Base-by-base conservation (phyloP, 106 monocot species). In the Ottelia alismoides region DNA sequence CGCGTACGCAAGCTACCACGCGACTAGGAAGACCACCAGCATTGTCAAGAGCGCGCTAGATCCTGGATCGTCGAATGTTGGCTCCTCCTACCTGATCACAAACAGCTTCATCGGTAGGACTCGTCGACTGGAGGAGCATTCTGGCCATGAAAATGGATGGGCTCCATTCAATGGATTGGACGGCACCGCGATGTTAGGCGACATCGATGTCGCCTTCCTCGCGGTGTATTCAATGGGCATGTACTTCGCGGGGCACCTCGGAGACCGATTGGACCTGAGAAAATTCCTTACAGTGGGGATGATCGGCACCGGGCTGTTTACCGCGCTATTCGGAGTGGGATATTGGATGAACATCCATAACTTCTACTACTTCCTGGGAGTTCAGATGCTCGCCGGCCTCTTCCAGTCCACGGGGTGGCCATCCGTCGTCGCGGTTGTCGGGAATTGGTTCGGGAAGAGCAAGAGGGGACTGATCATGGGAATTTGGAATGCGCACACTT, bases 391-490 rank as follows among this genome's bases (percentile, higher is more conserved):
- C 1, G 79, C 83, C 2, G 92, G 92, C 16, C 20, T 93, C 49
- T 75, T 87, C 57, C 92, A 93, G 47, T 83, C 92, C 0, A 77
- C 92, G 0, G 92, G 92, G 6, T 93, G 92, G 92, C 92, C 92
- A 2, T 80, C 92, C 3, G 92, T 93, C 19, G 83, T 93, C 9
- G 87, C 87, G 2, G 77, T 93, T 14, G 61, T 93, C 0, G 92
- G 92, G 0, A 93, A 93, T 54, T 93, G 92, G 92, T 87, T 83
- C 51, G 87, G 92, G 2, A 93, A 93, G 70, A 80, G 87, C 35
- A 93, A 80, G 70, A 87, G 92, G 55, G 92, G 92, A 12, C 72
- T 93, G 20, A 93, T 93, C 32, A 93, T 93, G 92, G 92, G 92
- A 14, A 73, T 93, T 16, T 93, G 92, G 92, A 93, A 93, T 63